Conservation (phyloP, 2,329 filamentous ascomycete species). For the Elsinoe arachidis region DNA sequence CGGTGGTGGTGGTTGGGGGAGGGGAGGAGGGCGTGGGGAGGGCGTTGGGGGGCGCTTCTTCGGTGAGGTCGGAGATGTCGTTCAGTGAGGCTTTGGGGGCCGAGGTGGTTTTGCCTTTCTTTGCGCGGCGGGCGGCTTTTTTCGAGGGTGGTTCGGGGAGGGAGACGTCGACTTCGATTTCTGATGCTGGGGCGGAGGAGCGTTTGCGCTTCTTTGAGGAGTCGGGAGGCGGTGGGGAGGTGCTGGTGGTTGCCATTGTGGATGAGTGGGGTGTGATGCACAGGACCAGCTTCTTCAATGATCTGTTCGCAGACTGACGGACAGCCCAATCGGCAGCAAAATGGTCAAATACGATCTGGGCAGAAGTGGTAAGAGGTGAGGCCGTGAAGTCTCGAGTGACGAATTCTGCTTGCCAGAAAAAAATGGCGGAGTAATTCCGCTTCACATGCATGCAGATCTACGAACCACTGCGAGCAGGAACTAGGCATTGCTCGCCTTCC, state of each 20-base stretch:
- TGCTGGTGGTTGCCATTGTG: slow-evolving; percentile 1
- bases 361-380: neutral
- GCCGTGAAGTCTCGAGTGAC: neutral
- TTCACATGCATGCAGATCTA: neutral
- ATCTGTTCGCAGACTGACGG: neutral
- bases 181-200: slow-evolving; percentile 43
- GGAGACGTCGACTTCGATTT: slow-evolving; percentile 81
- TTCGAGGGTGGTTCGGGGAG: slow-evolving; percentile 94
- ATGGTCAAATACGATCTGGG: neutral
- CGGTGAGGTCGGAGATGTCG: slow-evolving; percentile 12
- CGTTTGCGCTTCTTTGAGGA: slow-evolving; percentile 59
- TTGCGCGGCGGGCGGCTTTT: slow-evolving; percentile 79
- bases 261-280: neutral
- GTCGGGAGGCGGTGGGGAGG: neutral
- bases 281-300: no score
- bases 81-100: slow-evolving; percentile 17
- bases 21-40: slow-evolving; percentile 17
- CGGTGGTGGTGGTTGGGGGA: slow-evolving; percentile 19
- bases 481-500: no score
- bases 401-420: neutral
- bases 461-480: no score
- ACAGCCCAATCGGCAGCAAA: neutral
- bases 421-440: slow-evolving; percentile 4
- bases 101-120: slow-evolving; percentile 49
- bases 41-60: slow-evolving; percentile 26